A percentile compares a stretch with the other conserved stretches of the same genome.
Conservation (phyloP, 148 eudicot species). For the Rhododendron mucronatum region DNA sequence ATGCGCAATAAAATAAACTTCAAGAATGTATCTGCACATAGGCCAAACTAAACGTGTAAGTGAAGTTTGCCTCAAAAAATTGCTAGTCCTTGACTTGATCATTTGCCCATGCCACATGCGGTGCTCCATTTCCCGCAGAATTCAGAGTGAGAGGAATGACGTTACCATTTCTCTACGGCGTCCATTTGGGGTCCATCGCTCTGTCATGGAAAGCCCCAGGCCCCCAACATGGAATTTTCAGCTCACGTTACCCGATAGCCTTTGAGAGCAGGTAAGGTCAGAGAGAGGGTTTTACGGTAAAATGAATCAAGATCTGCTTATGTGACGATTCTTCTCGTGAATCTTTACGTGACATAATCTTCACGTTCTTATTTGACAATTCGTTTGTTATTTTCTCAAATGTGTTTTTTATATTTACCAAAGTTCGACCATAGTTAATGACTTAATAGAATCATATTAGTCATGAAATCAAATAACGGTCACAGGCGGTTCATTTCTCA, state of each 20-base stretch:
- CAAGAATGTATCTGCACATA: too few species aligned
- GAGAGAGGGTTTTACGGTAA: neutral
- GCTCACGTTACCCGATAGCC: neutral
- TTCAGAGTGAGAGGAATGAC: neutral
- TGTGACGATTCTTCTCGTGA: neutral
- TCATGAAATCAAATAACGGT: neutral
- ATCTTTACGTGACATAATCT: neutral
- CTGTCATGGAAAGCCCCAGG: neutral
- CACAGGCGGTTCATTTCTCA: neutral
- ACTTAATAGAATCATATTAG: neutral
- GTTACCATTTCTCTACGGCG: neutral
- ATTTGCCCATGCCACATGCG: neutral
- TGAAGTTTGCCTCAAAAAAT: neutral
- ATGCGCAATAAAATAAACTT: too few species aligned
- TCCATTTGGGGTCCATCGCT: neutral
- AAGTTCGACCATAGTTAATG: neutral
- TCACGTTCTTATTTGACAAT: neutral
- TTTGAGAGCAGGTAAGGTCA: neutral
- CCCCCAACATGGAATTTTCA: neutral
- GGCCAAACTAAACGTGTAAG: neutral
- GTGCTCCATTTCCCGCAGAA: neutral
- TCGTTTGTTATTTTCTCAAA: neutral
- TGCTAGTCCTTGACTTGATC: neutral
- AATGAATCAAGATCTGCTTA: neutral
- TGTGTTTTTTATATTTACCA: neutral